phyloP scores from a whole-genome alignment of 164 flowering plant genomes.

The Dillenia turbinata region DNA sequence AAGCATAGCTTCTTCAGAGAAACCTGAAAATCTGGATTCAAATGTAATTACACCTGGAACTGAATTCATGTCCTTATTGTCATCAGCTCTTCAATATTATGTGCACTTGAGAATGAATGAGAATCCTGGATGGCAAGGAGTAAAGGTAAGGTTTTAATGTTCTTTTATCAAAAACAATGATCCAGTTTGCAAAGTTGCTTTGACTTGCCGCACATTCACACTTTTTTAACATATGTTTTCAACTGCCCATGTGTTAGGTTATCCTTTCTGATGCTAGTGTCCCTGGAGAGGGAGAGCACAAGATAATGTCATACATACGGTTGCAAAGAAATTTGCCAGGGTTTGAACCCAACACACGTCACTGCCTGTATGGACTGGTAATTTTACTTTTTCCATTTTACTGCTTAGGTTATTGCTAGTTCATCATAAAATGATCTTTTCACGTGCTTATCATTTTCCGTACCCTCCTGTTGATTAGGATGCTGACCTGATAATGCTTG shows the following conservation, averaged over 20 bases:
- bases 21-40: slow-evolving; percentile 28
- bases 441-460: no score
- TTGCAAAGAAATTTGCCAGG: slow-evolving; percentile 50
- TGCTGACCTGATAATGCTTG: slow-evolving; percentile 71
- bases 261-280: slow-evolving; percentile 68
- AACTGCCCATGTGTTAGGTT: slow-evolving; percentile 27
- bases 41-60: slow-evolving; percentile 68
- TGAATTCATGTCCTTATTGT: slow-evolving; percentile 46
- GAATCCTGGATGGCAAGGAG: slow-evolving; percentile 45
- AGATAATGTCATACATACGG: slow-evolving; percentile 58
- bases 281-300: slow-evolving; percentile 77
- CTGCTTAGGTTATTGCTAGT: background rate
- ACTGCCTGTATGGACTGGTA: slow-evolving; percentile 75
- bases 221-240: background rate
- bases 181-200: background rate
- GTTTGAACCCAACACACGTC: slow-evolving; percentile 61
- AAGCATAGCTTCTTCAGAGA: slow-evolving; percentile 7
- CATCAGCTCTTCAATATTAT: slow-evolving; percentile 43
- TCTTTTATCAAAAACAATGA: background rate
- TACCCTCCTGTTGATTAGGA: slow-evolving; percentile 31
- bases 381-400: background rate
- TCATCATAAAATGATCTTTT: no score
- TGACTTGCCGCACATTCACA: background rate
- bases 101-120: slow-evolving; percentile 35
- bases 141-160: slow-evolving; percentile 32